Evolutionary conservation across 192 early-diverging fungal species (phyloP).

Genomic region (Coemansia sp.): DNA sequence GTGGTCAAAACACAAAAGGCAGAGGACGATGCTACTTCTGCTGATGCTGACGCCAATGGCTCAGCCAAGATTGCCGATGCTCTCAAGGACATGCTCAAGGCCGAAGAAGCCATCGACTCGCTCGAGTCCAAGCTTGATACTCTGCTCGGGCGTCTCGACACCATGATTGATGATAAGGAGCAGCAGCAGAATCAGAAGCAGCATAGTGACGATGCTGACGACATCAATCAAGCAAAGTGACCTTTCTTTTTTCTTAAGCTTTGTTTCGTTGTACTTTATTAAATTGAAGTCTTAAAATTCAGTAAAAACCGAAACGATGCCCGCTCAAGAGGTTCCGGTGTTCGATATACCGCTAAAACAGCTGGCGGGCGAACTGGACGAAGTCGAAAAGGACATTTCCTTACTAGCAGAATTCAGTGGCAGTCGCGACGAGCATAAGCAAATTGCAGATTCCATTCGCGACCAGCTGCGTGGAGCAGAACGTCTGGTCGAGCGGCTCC

Average conservation of each 20-base stretch:
- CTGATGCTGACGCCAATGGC: not conserved
- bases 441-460: slow-evolving; percentile 39
- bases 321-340: not conserved
- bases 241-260: not conserved
- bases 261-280: slow-evolving; percentile 5
- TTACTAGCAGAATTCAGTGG: slow-evolving; percentile 36
- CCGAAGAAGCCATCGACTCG: slow-evolving; percentile 22
- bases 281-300: not conserved
- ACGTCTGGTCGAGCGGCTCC: slow-evolving; percentile 25
- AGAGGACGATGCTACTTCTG: slow-evolving; percentile 19
- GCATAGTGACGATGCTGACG: not conserved
- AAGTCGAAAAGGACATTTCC: slow-evolving; percentile 23
- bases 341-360: slow-evolving; percentile 10
- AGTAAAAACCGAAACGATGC: not conserved
- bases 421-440: slow-evolving; percentile 29
- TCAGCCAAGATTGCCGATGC: slow-evolving; percentile 22
- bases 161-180: slow-evolving; percentile 16
- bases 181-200: slow-evolving; percentile 2
- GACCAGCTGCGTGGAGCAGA: slow-evolving; percentile 41
- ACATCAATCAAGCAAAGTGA: not conserved
- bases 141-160: slow-evolving; percentile 31
- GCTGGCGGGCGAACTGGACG: slow-evolving; percentile 30
- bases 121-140: slow-evolving; percentile 33
- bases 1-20: slow-evolving; percentile 22
- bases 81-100: slow-evolving; percentile 23